Conservation (phyloP, 257 asterid species). For the Solanum chiquidenum region DNA sequence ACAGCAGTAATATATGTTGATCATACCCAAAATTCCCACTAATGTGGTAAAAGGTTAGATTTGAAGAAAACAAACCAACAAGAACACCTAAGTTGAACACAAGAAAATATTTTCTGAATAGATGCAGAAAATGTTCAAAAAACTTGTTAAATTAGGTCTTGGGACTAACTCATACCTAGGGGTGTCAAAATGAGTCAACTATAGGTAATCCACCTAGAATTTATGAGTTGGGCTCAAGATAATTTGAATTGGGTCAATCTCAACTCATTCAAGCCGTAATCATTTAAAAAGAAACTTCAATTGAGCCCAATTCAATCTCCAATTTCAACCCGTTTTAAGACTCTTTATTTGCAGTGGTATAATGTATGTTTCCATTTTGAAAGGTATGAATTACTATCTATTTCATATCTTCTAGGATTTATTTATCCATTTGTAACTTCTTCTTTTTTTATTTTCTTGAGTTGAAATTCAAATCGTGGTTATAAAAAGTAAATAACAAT, state of each 20-base stretch:
- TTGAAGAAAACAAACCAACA: not conserved
- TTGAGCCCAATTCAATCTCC: not conserved
- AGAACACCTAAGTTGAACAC: not conserved
- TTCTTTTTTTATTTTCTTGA: not conserved
- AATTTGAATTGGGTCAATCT: not conserved
- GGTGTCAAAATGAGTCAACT: not conserved
- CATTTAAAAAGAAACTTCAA: not conserved
- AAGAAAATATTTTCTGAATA: not conserved
- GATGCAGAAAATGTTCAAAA: not conserved
- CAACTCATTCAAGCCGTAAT: not conserved
- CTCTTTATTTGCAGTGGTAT: not conserved
- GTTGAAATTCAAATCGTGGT: not conserved
- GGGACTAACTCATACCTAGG: not conserved
- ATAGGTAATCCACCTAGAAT: not conserved
- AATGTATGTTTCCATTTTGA: not conserved
- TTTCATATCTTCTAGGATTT: not conserved
- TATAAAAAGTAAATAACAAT: no score
- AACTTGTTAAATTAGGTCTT: not conserved
- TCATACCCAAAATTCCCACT: not conserved
- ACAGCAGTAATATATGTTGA: not conserved
- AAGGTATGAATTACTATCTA: not conserved
- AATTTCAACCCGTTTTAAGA: not conserved
- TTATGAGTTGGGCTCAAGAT: not conserved
- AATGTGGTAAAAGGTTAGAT: not conserved
- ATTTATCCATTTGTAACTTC: not conserved